Conservation (phyloP, 2,329 filamentous ascomycete genomes). For the Madurella mycetomatis region DNA sequence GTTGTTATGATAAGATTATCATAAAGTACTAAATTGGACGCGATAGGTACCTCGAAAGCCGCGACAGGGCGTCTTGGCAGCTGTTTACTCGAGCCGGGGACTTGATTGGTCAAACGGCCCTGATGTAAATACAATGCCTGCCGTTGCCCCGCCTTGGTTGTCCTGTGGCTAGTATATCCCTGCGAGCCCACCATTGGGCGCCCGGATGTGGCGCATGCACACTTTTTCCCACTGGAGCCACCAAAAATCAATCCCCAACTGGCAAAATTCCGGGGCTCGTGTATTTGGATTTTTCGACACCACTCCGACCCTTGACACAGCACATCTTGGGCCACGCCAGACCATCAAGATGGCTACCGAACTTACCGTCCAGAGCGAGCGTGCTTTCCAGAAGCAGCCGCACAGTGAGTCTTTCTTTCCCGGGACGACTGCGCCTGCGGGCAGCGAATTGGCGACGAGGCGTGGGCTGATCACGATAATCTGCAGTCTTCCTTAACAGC, state of each 20-base stretch:
- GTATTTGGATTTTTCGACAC: slow-evolving; percentile 27
- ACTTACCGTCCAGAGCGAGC: slow-evolving; percentile 99
- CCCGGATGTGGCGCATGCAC: slow-evolving; percentile 13
- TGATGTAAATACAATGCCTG: slow-evolving; percentile 4
- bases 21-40: slow-evolving; percentile 7
- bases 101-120: background rate
- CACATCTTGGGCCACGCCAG: slow-evolving; percentile 39
- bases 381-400: slow-evolving; percentile 99
- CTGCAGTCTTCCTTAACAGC: slow-evolving; percentile 82
- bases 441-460: slow-evolving; percentile 8
- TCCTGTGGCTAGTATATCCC: slow-evolving; percentile 16
- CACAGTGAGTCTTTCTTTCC: slow-evolving; percentile 52
- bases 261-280: slow-evolving; percentile 24
- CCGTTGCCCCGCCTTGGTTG: background rate
- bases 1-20: background rate
- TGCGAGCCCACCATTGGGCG: background rate
- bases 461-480: slow-evolving; percentile 18
- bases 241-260: slow-evolving; percentile 27
- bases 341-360: slow-evolving; percentile 86
- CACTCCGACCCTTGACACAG: slow-evolving; percentile 24
- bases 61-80: slow-evolving; percentile 2
- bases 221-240: slow-evolving; percentile 21
- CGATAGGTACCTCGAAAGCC: slow-evolving; percentile 3
- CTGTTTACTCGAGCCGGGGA: slow-evolving; percentile 1
- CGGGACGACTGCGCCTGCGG: slow-evolving; percentile 1